Percentiles rank a stretch among this genome's conserved stretches.
Conservation (phyloP, 768 basidiomycete genomes). For the Cystobasidium ongulense region DNA sequence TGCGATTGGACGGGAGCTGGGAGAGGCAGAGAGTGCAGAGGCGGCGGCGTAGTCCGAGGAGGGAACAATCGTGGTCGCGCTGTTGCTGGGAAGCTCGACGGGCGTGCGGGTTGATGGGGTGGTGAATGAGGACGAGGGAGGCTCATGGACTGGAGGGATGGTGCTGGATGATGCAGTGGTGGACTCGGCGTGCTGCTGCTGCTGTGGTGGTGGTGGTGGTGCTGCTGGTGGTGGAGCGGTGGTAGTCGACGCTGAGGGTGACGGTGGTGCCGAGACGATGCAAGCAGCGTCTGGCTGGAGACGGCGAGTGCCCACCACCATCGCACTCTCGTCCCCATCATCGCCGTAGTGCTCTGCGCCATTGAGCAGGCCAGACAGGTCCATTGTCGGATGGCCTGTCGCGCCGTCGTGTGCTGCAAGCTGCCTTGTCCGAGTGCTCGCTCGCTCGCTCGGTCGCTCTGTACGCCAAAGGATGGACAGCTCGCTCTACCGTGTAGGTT, state of each 20-base stretch:
- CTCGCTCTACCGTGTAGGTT: too few species aligned
- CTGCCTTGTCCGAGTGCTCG: not conserved
- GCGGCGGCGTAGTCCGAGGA: not conserved
- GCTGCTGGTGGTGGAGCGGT: not conserved
- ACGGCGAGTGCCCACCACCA: not conserved
- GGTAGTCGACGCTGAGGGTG: not conserved
- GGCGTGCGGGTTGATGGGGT: not conserved
- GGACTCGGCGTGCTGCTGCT: not conserved
- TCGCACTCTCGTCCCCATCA: not conserved
- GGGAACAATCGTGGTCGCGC: too few species aligned
- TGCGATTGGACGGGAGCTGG: not conserved
- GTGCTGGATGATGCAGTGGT: not conserved
- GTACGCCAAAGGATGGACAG: too few species aligned
- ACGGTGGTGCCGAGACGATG: not conserved
- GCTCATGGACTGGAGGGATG: not conserved
- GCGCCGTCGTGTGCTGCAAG: too few species aligned
- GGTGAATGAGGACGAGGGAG: not conserved
- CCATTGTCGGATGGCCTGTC: not conserved
- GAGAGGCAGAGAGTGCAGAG: not conserved
- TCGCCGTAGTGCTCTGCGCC: not conserved
- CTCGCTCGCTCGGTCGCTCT: too few species aligned
- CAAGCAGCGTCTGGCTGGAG: not conserved
- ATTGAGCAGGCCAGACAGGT: conserved; percentile 6
- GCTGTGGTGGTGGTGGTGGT: not conserved
- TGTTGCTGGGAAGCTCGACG: not conserved